Evolutionary conservation across 257 asterid genomes (phyloP), one percentile per base, ranked within the genome.

Genomic region (Solanum stenotomum): DNA sequence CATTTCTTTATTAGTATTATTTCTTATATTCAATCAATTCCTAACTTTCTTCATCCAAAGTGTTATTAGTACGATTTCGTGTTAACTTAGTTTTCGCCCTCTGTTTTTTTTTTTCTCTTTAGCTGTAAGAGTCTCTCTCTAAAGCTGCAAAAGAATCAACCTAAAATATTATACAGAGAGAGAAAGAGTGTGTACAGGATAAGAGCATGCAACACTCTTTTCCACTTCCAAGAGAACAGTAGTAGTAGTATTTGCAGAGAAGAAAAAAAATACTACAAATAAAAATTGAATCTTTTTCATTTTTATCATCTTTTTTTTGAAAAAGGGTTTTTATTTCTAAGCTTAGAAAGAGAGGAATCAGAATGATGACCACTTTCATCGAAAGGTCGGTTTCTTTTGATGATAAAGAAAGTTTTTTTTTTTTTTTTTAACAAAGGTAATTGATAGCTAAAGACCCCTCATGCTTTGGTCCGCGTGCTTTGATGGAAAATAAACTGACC

Each of bases 381-480:
- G 98, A 94, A 94, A 94, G 96, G 98, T 94, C 98, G 89, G 92
- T 94, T 92, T 92, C 96, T 92, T 94, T 93, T 88, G 84, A 86
- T 71, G 88, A 22, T 31, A 89, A 86, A 87, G 76, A 85, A 87
- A 56, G 25, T 56, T 56, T 56, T 56, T 20, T 59, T 59, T 18
- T 16, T 1, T 49, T 49, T 18, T 14, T 16, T 52, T 49, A 8
- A 59, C 83, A 76, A 88, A 91, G 86, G 86, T 18, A 85, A 92
- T 35, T 88, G 88, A 86, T 85, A 88, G 87, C 72, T 92, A 88
- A 29, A 90, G 92, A 92, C 94, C 95, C 91, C 94, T 93, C 98
- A 93, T 90, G 95, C 96, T 93, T 92, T 87, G 96, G 87, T 94
- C 90, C 93, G 98, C 98, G 97, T 95, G 98, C 98, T 95, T 95